These are phyloP conservation scores for Arachis monticola DNA, from an alignment of 331 rosid genomes.

Conservation along the genomic window DNA sequence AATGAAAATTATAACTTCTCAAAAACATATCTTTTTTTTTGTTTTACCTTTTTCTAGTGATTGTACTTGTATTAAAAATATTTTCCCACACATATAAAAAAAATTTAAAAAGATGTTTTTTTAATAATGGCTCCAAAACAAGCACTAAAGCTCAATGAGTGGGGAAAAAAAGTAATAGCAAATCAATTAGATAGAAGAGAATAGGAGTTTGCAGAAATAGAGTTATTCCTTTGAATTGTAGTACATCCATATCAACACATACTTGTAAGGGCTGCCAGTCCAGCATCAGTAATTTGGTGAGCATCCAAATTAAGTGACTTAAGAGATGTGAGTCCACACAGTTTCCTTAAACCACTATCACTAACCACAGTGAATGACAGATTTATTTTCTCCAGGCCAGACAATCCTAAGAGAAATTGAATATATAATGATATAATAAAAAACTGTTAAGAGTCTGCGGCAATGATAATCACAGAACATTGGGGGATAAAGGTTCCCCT, in stretches of 20 bases:
- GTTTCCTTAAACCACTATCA: slow-evolving; percentile 70
- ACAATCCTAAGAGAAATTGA: slow-evolving; percentile 68
- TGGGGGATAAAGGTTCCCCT: too few relatives aligned
- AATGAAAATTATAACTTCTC: too few relatives aligned
- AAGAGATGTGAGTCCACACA: slow-evolving; percentile 81
- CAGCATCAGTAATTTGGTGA: slow-evolving; percentile 85
- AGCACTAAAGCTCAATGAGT: slow-evolving; percentile 3
- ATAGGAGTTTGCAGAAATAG: slow-evolving; percentile 10
- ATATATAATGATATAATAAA: slow-evolving; percentile 26
- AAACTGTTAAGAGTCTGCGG: slow-evolving; percentile 10
- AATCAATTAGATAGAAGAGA: slow-evolving; percentile 26
- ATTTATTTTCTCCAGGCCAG: slow-evolving; percentile 78
- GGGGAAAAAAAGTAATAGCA: neutral
- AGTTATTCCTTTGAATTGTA: slow-evolving; percentile 24
- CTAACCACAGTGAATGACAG: slow-evolving; percentile 80
- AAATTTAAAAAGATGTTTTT: neutral
- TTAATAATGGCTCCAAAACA: slow-evolving; percentile 3
- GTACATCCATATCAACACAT: slow-evolving; percentile 24
- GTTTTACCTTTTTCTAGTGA: too few relatives aligned
- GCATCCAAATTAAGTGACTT: slow-evolving; percentile 95
- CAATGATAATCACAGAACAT: neutral
- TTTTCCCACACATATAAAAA: too few relatives aligned
- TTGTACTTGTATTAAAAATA: too few relatives aligned
- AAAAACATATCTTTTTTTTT: too few relatives aligned
- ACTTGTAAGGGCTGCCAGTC: slow-evolving; percentile 78